Conservation (phyloP, 2,329 filamentous ascomycete genomes). For the Alternaria arbusti region DNA sequence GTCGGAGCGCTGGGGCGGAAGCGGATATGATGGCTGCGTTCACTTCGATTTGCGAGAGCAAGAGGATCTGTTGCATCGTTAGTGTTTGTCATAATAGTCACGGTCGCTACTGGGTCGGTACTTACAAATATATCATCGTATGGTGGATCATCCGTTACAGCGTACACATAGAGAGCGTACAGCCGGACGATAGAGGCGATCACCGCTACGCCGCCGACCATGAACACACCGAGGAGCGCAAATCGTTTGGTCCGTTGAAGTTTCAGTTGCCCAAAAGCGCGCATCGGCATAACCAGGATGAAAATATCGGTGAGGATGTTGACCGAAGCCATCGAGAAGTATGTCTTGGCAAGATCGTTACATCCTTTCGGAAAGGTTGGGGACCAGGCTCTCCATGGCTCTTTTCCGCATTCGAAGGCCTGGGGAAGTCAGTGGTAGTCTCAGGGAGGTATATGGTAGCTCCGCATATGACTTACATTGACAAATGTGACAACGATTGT, state of each 20-base stretch:
- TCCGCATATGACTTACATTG: slow-evolving; percentile 11
- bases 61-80: slow-evolving; percentile 18
- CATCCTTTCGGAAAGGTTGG: slow-evolving; percentile 27
- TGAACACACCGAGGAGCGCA: slow-evolving; percentile 28
- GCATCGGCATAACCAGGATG: slow-evolving; percentile 25
- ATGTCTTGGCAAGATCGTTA: slow-evolving; percentile 24
- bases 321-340: slow-evolving; percentile 25
- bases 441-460: background rate
- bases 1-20: slow-evolving; percentile 48
- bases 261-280: slow-evolving; percentile 24
- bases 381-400: slow-evolving; percentile 21
- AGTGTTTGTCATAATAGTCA: no score
- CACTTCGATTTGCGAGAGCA: slow-evolving; percentile 54
- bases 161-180: slow-evolving; percentile 27
- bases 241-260: slow-evolving; percentile 18
- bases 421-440: background rate
- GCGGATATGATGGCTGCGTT: slow-evolving; percentile 51
- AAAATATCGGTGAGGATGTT: slow-evolving; percentile 27
- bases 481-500: slow-evolving; percentile 21
- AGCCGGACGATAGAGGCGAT: slow-evolving; percentile 27
- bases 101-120: background rate
- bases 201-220: slow-evolving; percentile 25
- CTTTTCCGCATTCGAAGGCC: slow-evolving; percentile 27
- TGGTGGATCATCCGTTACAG: slow-evolving; percentile 18
- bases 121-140: slow-evolving; percentile 24